Evolutionary conservation across 352 stramenopile genomes (phyloP), one percentile per base, ranked within the genome.

Genomic region (Phytophthora vignae): DNA sequence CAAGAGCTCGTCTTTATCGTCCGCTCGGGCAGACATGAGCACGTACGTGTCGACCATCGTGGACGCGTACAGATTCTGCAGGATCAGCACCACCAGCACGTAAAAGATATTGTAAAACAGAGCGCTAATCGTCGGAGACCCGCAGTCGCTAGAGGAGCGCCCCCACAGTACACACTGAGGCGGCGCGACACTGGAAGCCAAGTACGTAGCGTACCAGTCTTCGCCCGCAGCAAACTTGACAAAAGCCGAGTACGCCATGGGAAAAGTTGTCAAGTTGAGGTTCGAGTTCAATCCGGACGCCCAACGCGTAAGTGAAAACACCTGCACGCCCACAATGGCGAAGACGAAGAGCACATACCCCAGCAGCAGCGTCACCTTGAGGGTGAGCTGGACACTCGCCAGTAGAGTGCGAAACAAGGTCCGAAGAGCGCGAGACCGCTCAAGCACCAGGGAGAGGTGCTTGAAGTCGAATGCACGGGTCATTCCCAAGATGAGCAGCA

Each of bases 41-140:
- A 96, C 87, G 42, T 90, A 96, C 17, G 87, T 95, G 42, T 96
- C 89, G 0, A 96, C 83, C 66, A 96, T 91, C 0, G 87, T 93
- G 4, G 89, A 88, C 0, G 91, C 82, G 71, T 95, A 96, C 22
- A 96, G 50, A 59, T 96, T 93, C 66, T 94, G 89, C 3, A 96
- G 71, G 55, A 96, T 85, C 21, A 96, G 64, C 12, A 90, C 79
- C 3, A 96, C 87, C 22, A 96, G 73, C 8, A 96, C 60, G 67
- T 93, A 96, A 55, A 95, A 96, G 21, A 74, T 80, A 73, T 94
- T 84, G 70, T 91, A 96, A 59, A 95, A 93, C 5, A 93, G 49
- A 4, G 79, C 78, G 63, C 83, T 93, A 14, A 96, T 77, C 0
- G 74, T 59, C 0, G 84, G 57, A 3, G 87, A 93, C 1, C 89